Percentiles rank a stretch among this genome's conserved stretches.
Evolutionary conservation across 2,329 filamentous ascomycete genomes (phyloP).

Genomic region (Sclerotinia trifoliorum): DNA sequence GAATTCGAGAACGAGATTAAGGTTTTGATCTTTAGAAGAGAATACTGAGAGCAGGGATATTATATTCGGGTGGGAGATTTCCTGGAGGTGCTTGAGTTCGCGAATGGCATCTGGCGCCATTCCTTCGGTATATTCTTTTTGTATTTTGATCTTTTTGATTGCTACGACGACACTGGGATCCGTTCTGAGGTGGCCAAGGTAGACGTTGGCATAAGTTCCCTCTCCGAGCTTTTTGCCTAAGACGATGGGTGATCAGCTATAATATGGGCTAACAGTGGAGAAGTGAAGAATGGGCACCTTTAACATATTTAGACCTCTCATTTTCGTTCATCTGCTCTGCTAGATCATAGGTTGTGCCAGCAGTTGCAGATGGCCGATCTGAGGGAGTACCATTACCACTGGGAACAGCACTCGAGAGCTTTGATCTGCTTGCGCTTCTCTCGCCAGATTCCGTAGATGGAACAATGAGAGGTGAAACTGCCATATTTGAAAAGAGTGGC

Average conservation of each 20-base stretch:
- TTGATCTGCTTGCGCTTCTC: conserved; percentile 21
- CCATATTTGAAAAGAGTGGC: conserved; percentile 20
- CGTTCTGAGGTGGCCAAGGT: conserved; percentile 74
- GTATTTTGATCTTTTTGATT: conserved; percentile 90
- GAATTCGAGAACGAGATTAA: conserved; percentile 93
- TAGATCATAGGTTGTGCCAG: conserved; percentile 49
- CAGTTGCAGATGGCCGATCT: conserved; percentile 24
- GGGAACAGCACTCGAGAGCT: conserved; percentile 19
- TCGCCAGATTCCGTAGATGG: conserved; percentile 21
- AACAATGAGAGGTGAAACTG: conserved; percentile 28
- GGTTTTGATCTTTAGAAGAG: conserved; percentile 92
- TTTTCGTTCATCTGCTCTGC: conserved; percentile 80
- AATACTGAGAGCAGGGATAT: conserved; percentile 91
- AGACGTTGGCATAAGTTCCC: conserved; percentile 96
- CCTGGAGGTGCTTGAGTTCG: conserved; percentile 92
- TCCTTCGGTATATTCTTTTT: conserved; percentile 83
- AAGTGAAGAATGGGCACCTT: conserved; percentile 52
- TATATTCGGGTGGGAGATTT: conserved; percentile 92
- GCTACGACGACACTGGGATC: conserved; percentile 77
- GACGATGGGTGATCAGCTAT: conserved; percentile 16
- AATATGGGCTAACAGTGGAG: neutral
- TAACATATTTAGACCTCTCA: conserved; percentile 85
- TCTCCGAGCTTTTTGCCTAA: conserved; percentile 87
- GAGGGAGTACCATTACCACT: conserved; percentile 29
- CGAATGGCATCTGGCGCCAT: conserved; percentile 93